Evolutionary conservation across 139 green algal species (phyloP).

Genomic region (Coccomyxa sp.): DNA sequence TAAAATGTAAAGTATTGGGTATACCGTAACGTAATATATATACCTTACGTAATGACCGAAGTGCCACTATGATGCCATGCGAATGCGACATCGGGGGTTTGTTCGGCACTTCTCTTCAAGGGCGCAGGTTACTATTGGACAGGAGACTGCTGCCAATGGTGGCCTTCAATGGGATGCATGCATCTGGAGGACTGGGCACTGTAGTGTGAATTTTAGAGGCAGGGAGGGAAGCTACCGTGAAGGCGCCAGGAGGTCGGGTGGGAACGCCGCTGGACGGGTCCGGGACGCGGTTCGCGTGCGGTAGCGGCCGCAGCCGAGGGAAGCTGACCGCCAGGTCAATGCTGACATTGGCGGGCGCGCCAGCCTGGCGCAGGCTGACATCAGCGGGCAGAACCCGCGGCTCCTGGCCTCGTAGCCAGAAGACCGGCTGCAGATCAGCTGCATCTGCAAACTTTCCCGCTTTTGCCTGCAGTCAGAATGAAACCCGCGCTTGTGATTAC

Average conservation of each 20-base stretch:
- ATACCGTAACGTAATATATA: too few relatives aligned
- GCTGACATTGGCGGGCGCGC: not conserved
- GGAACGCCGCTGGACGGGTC: slow-evolving; percentile 10
- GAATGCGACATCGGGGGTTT: too few relatives aligned
- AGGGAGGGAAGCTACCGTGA: slow-evolving; percentile 9
- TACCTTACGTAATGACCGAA: too few relatives aligned
- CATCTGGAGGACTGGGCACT: not conserved
- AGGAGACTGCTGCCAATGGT: not conserved
- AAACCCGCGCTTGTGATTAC: not conserved
- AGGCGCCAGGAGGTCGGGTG: slow-evolving; percentile 31
- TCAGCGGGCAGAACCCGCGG: not conserved
- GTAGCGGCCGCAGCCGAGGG: slow-evolving; percentile 11
- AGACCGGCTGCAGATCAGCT: not conserved
- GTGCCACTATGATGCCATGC: too few relatives aligned
- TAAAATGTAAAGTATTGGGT: too few relatives aligned
- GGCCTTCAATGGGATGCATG: not conserved
- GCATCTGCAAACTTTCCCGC: not conserved
- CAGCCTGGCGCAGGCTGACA: not conserved
- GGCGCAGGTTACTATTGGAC: not conserved
- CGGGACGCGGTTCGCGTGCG: slow-evolving; percentile 6
- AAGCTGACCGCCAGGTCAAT: slow-evolving; percentile 12
- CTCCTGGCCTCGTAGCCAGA: not conserved
- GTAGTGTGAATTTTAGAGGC: not conserved
- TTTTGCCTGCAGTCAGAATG: not conserved
- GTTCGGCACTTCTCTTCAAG: not conserved